Evolutionary conservation across 2,329 filamentous ascomycete species (phyloP), one percentile per base, ranked within the genome.

Genomic region (Bipolaris sorokiniana): DNA sequence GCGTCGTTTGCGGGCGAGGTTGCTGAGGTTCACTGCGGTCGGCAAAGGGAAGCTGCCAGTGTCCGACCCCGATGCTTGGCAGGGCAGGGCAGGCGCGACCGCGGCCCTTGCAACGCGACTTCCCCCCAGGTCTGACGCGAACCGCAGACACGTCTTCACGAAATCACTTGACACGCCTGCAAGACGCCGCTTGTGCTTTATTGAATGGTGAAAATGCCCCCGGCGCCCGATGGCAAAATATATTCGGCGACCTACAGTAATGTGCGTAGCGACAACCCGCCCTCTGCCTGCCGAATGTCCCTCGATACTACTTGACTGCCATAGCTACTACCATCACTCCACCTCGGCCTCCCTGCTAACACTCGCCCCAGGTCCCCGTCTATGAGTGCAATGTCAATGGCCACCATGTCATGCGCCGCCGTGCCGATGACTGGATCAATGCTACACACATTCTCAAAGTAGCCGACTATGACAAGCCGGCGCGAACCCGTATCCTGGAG

Each of bases 381-480:
- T 97, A 95, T 75, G 95, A 98, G 75, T 95, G 87, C 78, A 92
- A 96, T 75, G 89, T 96, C 68, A 91, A 89, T 34, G 83, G 82
- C 65, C 92, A 96, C 74, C 92, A 97, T 90, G 90, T 98, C 64
- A 99, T 99, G 95, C 90, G 95, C 76, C 87, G 95, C 48, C 88
- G 94, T 58, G 86, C 88, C 51, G 95, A 99, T 77, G 88, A 98
- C 78, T 99, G 94, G 92, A 95, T 99, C 80, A 99, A 99, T 82
- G 95, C 95, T n/a, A 99, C 95, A 51, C 95, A 99, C 74, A 98
- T 99, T 58, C 82, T 99, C 47, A 99, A 99, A 75, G 92, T 96
- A 38, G 95, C 95, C 61, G 94, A 94, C 54, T 97, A 97, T 73
- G 95, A 99, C 78, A 99, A 99, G 78, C 95, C 95, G 2, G 92